Evolutionary conservation across 2,329 filamentous ascomycete genomes (phyloP).

Genomic region (Monilinia vaccinii-corymbosi): DNA sequence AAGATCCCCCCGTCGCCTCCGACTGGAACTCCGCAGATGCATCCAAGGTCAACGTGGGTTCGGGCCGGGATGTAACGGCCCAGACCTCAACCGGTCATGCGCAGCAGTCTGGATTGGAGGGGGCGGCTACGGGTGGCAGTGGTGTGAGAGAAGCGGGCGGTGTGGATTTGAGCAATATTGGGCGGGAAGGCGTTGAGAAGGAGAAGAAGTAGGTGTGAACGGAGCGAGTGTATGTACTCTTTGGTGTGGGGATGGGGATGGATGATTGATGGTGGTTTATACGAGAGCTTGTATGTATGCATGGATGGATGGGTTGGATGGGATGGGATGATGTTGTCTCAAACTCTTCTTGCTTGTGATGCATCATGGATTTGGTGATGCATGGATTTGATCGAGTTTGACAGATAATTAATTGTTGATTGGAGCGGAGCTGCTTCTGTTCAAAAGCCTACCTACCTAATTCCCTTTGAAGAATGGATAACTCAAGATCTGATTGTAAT

Average conservation of each 20-base stretch:
- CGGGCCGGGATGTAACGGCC: conserved; percentile 34
- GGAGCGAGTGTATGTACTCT: background rate
- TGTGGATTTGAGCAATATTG: conserved; percentile 50
- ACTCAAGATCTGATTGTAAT: too few species aligned
- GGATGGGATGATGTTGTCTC: background rate
- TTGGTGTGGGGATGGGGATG: background rate
- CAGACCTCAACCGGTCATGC: conserved; percentile 39
- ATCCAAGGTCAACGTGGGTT: conserved; percentile 58
- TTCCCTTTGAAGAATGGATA: too few species aligned
- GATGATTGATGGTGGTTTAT: conserved; percentile 1
- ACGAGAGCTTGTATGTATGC: background rate
- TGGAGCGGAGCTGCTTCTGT: too few species aligned
- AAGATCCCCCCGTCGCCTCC: conserved; percentile 64
- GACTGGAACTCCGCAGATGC: conserved; percentile 70
- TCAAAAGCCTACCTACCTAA: too few species aligned
- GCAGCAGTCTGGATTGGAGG: conserved; percentile 45
- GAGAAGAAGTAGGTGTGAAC: conserved; percentile 18
- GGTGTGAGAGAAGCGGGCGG: conserved; percentile 39
- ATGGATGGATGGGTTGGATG: background rate
- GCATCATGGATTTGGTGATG: background rate
- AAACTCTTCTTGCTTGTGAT: background rate
- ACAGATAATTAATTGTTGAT: background rate
- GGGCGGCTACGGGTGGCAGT: conserved; percentile 48
- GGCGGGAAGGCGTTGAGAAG: conserved; percentile 52
- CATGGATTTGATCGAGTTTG: background rate